Base-by-base conservation (phyloP, 768 basidiomycete genomes). In the Hericium coralloides region DNA sequence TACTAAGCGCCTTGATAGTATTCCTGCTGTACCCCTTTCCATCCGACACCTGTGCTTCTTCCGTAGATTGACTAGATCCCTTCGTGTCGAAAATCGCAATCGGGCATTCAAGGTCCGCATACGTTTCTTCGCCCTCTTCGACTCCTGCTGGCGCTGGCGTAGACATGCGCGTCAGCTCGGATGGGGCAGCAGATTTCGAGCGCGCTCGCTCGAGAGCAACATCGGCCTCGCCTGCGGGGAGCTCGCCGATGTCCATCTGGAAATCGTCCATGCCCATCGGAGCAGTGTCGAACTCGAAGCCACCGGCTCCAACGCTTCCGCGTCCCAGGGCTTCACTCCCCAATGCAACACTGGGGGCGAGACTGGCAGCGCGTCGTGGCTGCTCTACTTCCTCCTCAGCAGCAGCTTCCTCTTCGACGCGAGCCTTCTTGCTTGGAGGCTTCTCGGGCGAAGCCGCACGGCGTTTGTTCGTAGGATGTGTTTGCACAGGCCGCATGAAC, bases 21-120 rank as follows among this genome's bases (percentile, higher is more conserved):
- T 95, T 95, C 73, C 83, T 86, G 72, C 91, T 92, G 69, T 89
- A 94, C 0, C 87, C 87, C 63, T 84, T 85, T 47, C 81, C 77
- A 38, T 87, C 85, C 45, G 73, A 72, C 22, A 79, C 79, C 18
- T 63, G 73, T 4, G 71, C 10, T n/a, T 61, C 31, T 3, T 66
- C 72, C 47, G 69, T 65, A 58, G 80, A 75, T 56, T 76, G 65
- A 58, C 71, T 71, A 64, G 84, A 79, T 45, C 74, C 74, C 63
- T 84, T 81, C 31, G 77, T 73, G 66, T 92, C 92, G 68, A 95
- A 93, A 60, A 81, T 74, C n/a, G 86, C 84, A 61, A 94, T 89
- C 0, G 86, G 87, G 64, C 90, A 92, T 25, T 78, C 73, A 38
- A 77, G 74, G 68, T 91, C 86, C 8, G 84, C 84, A 62, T 85